Percentiles rank a stretch among this genome's conserved stretches.
Conservation (phyloP, 148 eudicot genomes). For the Limonium bicolor region DNA sequence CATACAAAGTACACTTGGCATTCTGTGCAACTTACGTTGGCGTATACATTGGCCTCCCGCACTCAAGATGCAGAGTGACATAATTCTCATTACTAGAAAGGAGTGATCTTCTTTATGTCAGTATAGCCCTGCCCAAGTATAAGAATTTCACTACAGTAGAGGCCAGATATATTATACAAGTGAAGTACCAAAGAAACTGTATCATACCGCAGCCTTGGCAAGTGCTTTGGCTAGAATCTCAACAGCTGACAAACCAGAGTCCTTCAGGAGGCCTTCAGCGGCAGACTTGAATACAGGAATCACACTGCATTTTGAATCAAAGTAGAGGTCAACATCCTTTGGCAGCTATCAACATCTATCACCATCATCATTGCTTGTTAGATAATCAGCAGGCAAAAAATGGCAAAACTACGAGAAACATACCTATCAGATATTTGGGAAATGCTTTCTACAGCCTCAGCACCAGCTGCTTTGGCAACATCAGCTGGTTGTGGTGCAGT, state of each 20-base stretch:
- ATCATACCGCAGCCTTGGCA: slow-evolving; percentile 75
- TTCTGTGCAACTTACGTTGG: slow-evolving; percentile 48
- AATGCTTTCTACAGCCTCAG: slow-evolving; percentile 51
- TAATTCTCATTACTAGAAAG: slow-evolving; percentile 68
- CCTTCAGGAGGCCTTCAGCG: slow-evolving; percentile 74
- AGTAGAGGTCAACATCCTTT: not conserved
- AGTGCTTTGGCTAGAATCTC: slow-evolving; percentile 89
- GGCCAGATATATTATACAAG: not conserved
- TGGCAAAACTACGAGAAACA: not conserved
- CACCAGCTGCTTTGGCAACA: slow-evolving; percentile 83
- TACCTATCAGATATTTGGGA: slow-evolving; percentile 68
- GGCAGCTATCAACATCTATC: too few species aligned
- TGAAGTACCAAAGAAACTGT: not conserved
- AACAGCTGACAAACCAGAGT: slow-evolving; percentile 52
- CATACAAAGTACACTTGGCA: not conserved
- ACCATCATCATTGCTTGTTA: too few species aligned
- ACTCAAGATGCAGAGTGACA: slow-evolving; percentile 57
- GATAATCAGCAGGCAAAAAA: not conserved
- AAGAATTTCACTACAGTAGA: not conserved
- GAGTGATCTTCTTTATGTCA: slow-evolving; percentile 79
- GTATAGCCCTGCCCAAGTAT: slow-evolving; percentile 57
- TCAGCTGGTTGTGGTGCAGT: slow-evolving; percentile 94
- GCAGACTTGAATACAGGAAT: slow-evolving; percentile 81
- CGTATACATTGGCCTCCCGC: slow-evolving; percentile 56
- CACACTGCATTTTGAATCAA: slow-evolving; percentile 27